Percentiles rank a stretch among this genome's conserved stretches.
phyloP scores from a whole-genome alignment of 2,329 filamentous ascomycete genomes.

The Exophiala sideris region DNA sequence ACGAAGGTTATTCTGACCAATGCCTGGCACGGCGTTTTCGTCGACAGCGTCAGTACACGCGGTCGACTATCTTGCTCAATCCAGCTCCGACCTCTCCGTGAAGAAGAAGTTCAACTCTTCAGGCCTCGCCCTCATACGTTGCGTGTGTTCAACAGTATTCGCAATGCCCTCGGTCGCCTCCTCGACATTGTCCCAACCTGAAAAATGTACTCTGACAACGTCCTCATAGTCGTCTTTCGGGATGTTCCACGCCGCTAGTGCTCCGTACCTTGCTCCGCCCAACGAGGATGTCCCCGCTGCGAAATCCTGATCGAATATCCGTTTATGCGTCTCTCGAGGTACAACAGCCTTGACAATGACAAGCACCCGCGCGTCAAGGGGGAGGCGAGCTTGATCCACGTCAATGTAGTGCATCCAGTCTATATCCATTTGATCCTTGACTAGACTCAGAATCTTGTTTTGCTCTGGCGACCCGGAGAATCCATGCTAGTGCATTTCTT shows the following conservation, averaged over 20 bases:
- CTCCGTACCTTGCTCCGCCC: constrained; percentile 14
- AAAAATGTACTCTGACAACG: constrained; percentile 18
- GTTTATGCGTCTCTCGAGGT: constrained; percentile 1
- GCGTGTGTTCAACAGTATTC: constrained; percentile 12
- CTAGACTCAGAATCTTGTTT: constrained; percentile 11
- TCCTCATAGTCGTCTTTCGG: constrained; percentile 16
- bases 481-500: constrained; percentile 16
- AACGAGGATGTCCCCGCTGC: constrained; percentile 7
- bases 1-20: too few relatives aligned
- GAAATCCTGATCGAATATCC: constrained; percentile 17
- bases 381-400: constrained; percentile 13
- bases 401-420: constrained; percentile 25
- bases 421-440: constrained; percentile 22
- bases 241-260: constrained; percentile 20
- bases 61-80: constrained; percentile 2
- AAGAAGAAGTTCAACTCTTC: constrained; percentile 19
- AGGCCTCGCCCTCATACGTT: constrained; percentile 5
- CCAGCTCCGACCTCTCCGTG: constrained; percentile 8
- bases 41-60: too few relatives aligned
- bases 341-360: constrained; percentile 13
- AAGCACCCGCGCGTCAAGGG: constrained; percentile 15
- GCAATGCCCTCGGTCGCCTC: constrained; percentile 14
- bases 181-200: constrained; percentile 15
- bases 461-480: constrained; percentile 21
- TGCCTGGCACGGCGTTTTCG: too few relatives aligned